Conservation (phyloP, 495 filamentous ascomycete genomes). For the Podospora anserina region DNA sequence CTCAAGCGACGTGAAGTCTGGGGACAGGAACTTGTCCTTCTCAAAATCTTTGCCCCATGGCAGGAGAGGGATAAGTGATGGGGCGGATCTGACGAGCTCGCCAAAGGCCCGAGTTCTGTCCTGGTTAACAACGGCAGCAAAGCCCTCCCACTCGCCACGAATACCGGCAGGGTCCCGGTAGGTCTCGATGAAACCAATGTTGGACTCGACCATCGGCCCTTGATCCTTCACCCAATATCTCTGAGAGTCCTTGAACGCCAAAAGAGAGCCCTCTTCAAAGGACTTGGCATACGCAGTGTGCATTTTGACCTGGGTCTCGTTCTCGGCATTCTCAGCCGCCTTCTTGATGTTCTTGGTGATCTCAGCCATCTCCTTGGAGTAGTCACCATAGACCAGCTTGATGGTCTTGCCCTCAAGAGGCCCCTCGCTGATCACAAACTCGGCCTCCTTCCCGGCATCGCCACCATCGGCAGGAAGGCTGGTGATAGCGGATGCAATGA, state of each 20-base stretch:
- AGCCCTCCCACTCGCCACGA: slow-evolving; percentile 96
- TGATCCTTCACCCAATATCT: slow-evolving; percentile 90
- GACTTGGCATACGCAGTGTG: slow-evolving; percentile 76
- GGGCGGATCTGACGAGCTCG: slow-evolving; percentile 75
- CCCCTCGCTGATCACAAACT: slow-evolving; percentile 63
- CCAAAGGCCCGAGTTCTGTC: slow-evolving; percentile 91
- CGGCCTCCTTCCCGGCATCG: slow-evolving; percentile 65
- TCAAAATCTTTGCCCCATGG: slow-evolving; percentile 90
- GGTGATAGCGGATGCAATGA: slow-evolving; percentile 70
- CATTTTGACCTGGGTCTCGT: slow-evolving; percentile 84
- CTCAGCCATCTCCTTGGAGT: slow-evolving; percentile 74
- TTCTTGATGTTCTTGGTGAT: slow-evolving; percentile 67
- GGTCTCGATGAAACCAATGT: slow-evolving; percentile 94
- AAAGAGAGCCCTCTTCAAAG: slow-evolving; percentile 78
- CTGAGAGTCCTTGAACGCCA: slow-evolving; percentile 88
- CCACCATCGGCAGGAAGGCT: slow-evolving; percentile 53
- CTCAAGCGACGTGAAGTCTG: slow-evolving; percentile 88
- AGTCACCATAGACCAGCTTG: slow-evolving; percentile 79
- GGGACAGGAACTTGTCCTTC: slow-evolving; percentile 89
- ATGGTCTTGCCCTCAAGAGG: slow-evolving; percentile 61
- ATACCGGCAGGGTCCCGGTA: slow-evolving; percentile 93
- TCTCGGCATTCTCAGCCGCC: slow-evolving; percentile 73
- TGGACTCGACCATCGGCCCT: slow-evolving; percentile 81
- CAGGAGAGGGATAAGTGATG: slow-evolving; percentile 77
- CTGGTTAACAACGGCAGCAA: slow-evolving; percentile 71